Evolutionary conservation across 1,284 basidiomycete genomes (phyloP), one percentile per base, ranked within the genome.

Genomic region (Pseudomicrostroma phylloplanum): DNA sequence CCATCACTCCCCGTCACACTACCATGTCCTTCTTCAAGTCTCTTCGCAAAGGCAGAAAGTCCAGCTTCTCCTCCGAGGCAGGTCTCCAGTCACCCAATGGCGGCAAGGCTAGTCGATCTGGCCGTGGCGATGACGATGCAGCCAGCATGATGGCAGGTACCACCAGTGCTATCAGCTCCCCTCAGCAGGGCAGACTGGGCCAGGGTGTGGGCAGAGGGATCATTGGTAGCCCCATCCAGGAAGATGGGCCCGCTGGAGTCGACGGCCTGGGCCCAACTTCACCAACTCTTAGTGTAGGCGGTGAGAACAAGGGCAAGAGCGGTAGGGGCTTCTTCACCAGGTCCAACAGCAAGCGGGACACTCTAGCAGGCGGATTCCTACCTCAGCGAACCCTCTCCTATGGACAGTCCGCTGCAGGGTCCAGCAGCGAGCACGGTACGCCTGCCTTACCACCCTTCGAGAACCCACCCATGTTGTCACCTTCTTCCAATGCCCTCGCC

Each of bases 41-140:
- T 48, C 21, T 48, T 17, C 43, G 43, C 43, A 48, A 48, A 21
- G 43, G 43, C 43, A 48, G 43, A 21, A 48, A 48, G 43, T 48
- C 43, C 21, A 48, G 43, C 43, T 48, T 48, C 43, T 48, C 43
- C 43, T 48, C 43, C 17, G 43, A 48, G 21, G 43, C 43, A 17
- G 43, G 21, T 12, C 30, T 36, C 30, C 3, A 36, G 3, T 36
- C 30, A 3, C 21, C 43, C 43, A 21, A n/a, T 21, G 43, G 17
- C 43, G 15, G 17, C 4, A 17, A n/a, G 17, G 12, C 43, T 6
- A 48, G 43, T 12, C 30, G 30, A 36, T 36, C 30, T 36, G 30
- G 30, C 4, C 30, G 30, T 4, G 30, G 30, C 30, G 30, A 36
- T 36, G 30, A 36, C 9, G 30, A 36, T 36, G 30, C 30, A 36